Base-by-base conservation (phyloP, 2,329 filamentous ascomycete species). In the Kalaharituber pfeilii region DNA sequence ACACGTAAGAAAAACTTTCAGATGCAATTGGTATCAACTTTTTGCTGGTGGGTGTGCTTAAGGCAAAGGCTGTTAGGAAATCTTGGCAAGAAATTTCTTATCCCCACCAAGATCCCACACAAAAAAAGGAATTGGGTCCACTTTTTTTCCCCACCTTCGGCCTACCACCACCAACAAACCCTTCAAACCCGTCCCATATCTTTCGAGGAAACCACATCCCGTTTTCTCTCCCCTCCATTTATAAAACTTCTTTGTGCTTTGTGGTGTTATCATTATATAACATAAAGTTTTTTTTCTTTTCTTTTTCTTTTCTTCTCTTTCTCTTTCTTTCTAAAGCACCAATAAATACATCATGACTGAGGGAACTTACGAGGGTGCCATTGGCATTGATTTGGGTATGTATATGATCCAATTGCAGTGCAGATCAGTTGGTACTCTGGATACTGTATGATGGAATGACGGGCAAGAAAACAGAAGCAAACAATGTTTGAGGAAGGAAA, bases 321-420 rank as follows among this genome's bases (percentile, higher is more conserved):
- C 9, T 36, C n/a, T n/a, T n/a, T 36, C 30, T n/a, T 9, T 9
- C 9, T 9, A 36, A 36, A 36, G n/a, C 9, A 36, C 56, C 57
- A 49, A 59, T 42, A 53, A 49, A 55, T 56, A 53, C 49, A 51
- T 28, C 69, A 86, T 75, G 70, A 82, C 86, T 72, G 87, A 94
- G 73, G 89, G 95, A 82, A 82, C 93, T 68, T 98, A 96, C 74
- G 91, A 98, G 72, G 91, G 91, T 91, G 89, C 42, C 49, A 57
- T 57, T 55, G 50, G 45, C 52, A 45, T 50, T 50, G 47, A 53
- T 56, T 57, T 55, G 20, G 55, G 53, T 60, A 54, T 53, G 52
- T 54, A n/a, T 57, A 59, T 53, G 53, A 55, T 30, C 24, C 29
- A 39, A 49, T 25, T 50, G 52, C 13, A 45, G 54, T 52, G 24